These are phyloP conservation scores for Termitomyces sp. DNA, from an alignment of 768 basidiomycete species.

Conservation along the genomic window DNA sequence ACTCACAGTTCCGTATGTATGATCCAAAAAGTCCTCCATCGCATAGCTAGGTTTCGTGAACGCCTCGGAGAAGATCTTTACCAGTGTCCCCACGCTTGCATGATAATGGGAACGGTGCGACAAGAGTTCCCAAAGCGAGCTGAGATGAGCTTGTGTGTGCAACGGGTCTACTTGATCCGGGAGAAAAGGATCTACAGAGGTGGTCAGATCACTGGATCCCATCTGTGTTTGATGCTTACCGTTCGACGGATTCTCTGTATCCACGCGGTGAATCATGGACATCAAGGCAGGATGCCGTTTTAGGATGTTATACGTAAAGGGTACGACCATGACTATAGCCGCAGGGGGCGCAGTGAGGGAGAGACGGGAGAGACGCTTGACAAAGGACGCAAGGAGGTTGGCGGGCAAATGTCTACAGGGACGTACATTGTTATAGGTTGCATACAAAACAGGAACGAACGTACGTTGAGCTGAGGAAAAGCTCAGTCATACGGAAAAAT, in stretches of 20 bases:
- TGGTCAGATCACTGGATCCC: not conserved
- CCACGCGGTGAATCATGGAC: conserved; percentile 81
- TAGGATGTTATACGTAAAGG: conserved; percentile 91
- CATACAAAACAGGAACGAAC: conserved; percentile 18
- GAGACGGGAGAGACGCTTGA: conserved; percentile 85
- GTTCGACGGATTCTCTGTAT: conserved; percentile 27
- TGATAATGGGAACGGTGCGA: conserved; percentile 82
- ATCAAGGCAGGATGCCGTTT: conserved; percentile 90
- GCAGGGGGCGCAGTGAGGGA: conserved; percentile 85
- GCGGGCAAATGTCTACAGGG: conserved; percentile 73
- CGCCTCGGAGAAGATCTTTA: conserved; percentile 80
- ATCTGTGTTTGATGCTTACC: conserved; percentile 21
- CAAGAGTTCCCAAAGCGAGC: conserved; percentile 90
- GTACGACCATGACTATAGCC: conserved; percentile 85
- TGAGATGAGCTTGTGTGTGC: conserved; percentile 73
- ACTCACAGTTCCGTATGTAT: conserved; percentile 79
- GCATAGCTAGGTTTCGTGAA: conserved; percentile 92
- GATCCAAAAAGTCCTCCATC: conserved; percentile 96
- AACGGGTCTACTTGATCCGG: conserved; percentile 65
- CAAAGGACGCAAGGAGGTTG: conserved; percentile 88
- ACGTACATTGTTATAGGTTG: not conserved
- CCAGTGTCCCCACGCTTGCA: conserved; percentile 78
- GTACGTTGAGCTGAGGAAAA: conserved; percentile 90
- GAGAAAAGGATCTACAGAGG: conserved; percentile 58
- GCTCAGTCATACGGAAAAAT: conserved; percentile 89